Evolutionary conservation across 352 stramenopile species (phyloP).

Genomic region (Pythium aphanidermatum): DNA sequence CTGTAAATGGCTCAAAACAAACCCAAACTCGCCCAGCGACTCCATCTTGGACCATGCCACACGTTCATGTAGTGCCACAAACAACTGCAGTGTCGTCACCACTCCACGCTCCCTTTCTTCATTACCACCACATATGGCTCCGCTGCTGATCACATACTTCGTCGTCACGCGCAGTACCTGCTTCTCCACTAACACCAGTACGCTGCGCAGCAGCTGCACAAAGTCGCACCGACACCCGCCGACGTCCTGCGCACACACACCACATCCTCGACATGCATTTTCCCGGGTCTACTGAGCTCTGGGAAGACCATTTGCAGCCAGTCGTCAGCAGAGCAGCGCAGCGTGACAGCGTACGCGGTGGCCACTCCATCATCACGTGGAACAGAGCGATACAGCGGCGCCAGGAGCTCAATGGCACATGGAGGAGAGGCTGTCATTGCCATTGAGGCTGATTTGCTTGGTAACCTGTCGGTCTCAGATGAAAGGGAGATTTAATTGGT

Average conservation of each 20-base stretch:
- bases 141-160: too few species aligned
- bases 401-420: slow-evolving; percentile 37
- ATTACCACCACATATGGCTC: too few species aligned
- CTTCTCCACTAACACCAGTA: background rate
- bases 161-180: background rate
- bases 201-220: background rate
- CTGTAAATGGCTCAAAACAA: slow-evolving; percentile 57
- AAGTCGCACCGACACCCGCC: too few species aligned
- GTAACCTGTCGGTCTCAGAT: too few species aligned
- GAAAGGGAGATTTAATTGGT: too few species aligned
- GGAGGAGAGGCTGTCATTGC: too few species aligned
- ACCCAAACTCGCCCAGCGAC: slow-evolving; percentile 48
- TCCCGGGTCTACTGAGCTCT: slow-evolving; percentile 4
- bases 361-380: slow-evolving; percentile 12
- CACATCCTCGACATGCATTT: background rate
- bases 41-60: slow-evolving; percentile 12
- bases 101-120: too few species aligned
- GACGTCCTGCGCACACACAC: background rate
- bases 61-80: slow-evolving; percentile 26
- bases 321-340: too few species aligned
- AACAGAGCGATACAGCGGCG: slow-evolving; percentile 21
- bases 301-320: slow-evolving; percentile 6
- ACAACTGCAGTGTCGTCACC: background rate
- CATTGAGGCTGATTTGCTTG: too few species aligned
- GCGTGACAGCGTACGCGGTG: background rate